Percentiles rank a stretch among this genome's conserved stretches.
phyloP scores from a whole-genome alignment of 1,139 yeast genomes.

The Nakaseomyces delphensis region DNA sequence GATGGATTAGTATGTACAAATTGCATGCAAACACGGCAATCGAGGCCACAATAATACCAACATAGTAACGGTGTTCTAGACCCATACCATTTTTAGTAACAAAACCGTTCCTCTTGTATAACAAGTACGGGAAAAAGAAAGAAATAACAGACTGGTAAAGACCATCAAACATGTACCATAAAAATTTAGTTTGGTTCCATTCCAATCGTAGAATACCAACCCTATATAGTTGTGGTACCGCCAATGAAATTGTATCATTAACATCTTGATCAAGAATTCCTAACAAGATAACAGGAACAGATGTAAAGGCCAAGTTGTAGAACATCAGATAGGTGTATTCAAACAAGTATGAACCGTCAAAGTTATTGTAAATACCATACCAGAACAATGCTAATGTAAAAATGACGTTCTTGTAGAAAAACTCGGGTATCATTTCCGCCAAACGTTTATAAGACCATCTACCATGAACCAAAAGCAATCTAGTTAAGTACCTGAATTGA shows the following conservation, averaged over 20 bases:
- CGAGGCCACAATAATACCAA: constrained; percentile 73
- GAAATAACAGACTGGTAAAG: constrained; percentile 77
- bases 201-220: constrained; percentile 77
- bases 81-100: constrained; percentile 55
- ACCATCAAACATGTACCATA: constrained; percentile 82
- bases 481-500: constrained; percentile 76
- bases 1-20: constrained; percentile 68
- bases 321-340: constrained; percentile 90
- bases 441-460: constrained; percentile 91
- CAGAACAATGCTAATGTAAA: constrained; percentile 84
- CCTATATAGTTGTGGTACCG: constrained; percentile 85
- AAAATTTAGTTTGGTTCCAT: constrained; percentile 72
- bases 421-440: constrained; percentile 89
- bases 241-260: constrained; percentile 63
- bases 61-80: constrained; percentile 74
- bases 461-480: constrained; percentile 82
- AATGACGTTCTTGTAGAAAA: constrained; percentile 86
- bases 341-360: constrained; percentile 85
- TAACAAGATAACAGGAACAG: constrained; percentile 82
- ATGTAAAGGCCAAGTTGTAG: constrained; percentile 89
- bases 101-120: constrained; percentile 44
- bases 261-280: constrained; percentile 95
- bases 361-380: constrained; percentile 80
- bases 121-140: constrained; percentile 77
- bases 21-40: constrained; percentile 78